phyloP scores from a whole-genome alignment of 129 eudicot species.

The Solidago caesia region DNA sequence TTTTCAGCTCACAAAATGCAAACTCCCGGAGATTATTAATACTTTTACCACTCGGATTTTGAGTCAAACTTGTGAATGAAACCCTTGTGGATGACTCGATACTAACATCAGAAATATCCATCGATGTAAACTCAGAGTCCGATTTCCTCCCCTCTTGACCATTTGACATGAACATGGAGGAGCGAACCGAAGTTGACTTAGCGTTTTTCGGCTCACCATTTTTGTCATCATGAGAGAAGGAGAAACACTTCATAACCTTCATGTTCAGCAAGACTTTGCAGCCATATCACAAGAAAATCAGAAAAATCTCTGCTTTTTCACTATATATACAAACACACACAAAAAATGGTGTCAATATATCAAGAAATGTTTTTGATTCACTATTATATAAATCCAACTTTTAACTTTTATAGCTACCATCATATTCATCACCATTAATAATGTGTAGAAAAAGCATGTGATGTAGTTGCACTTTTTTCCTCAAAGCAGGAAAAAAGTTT shows the following conservation, averaged over 20 bases:
- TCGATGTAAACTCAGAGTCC: slow-evolving; percentile 53
- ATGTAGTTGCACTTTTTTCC: no score
- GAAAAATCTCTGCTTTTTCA: slow-evolving; percentile 10
- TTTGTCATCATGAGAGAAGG: slow-evolving; percentile 48
- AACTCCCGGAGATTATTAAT: slow-evolving; percentile 56
- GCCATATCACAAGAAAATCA: slow-evolving; percentile 18
- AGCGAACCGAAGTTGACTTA: slow-evolving; percentile 48
- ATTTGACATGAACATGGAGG: slow-evolving; percentile 43
- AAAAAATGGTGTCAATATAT: not conserved
- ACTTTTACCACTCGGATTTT: slow-evolving; percentile 47
- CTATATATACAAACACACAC: slow-evolving; percentile 12
- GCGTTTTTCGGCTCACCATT: slow-evolving; percentile 43
- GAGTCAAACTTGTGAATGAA: slow-evolving; percentile 67
- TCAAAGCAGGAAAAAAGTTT: no score
- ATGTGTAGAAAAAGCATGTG: no score
- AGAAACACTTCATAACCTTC: slow-evolving; percentile 68
- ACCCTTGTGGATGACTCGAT: slow-evolving; percentile 52
- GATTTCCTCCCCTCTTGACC: slow-evolving; percentile 49
- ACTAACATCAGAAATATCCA: slow-evolving; percentile 57
- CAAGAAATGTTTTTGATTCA: not conserved
- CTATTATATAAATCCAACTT: not conserved
- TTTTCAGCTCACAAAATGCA: slow-evolving; percentile 53
- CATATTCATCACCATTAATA: not conserved
- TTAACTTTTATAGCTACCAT: not conserved
- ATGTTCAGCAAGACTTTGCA: slow-evolving; percentile 26